Conservation (phyloP, 176 grass and related monocot genomes). For the Saccharum officinarum region DNA sequence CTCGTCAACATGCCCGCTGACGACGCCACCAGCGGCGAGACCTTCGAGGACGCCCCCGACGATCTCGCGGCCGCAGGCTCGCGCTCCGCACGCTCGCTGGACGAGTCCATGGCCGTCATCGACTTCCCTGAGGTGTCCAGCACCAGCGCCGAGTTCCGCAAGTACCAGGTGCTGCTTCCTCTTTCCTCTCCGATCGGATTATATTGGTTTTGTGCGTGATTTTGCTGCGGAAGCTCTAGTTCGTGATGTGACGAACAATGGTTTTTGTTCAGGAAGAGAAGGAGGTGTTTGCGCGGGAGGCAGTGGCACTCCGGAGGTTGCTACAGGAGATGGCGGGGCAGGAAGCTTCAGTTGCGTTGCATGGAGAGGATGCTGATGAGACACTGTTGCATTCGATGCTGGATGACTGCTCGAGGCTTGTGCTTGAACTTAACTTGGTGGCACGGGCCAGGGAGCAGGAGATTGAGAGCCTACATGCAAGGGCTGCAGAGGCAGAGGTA, state of each 20-base stretch:
- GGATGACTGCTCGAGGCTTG: constrained; percentile 76
- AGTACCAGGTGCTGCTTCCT: constrained; percentile 63
- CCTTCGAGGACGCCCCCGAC: constrained; percentile 87
- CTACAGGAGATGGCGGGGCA: constrained; percentile 52
- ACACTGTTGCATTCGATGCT: constrained; percentile 64
- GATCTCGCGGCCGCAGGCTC: constrained; percentile 38
- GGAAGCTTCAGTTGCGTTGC: constrained; percentile 27
- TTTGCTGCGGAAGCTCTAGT: constrained; percentile 1
- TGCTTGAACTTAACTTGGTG: constrained; percentile 58
- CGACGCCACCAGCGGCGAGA: constrained; percentile 73
- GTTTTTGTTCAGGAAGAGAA: constrained; percentile 81
- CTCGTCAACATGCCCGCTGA: constrained; percentile 71
- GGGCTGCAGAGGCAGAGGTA: constrained; percentile 46
- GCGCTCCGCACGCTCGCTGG: constrained; percentile 52
- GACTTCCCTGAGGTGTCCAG: constrained; percentile 60
- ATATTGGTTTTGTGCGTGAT: not conserved
- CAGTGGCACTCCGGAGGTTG: constrained; percentile 53
- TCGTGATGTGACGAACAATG: constrained; percentile 6
- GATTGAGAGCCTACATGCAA: constrained; percentile 57
- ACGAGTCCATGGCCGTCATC: constrained; percentile 83
- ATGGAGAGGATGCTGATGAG: constrained; percentile 43
- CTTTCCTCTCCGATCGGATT: not conserved
- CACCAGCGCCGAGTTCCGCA: constrained; percentile 61
- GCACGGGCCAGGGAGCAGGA: constrained; percentile 59
- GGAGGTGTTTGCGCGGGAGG: constrained; percentile 65